Evolutionary conservation across 257 asterid genomes (phyloP).

Genomic region (Solanum lycopersicoides): DNA sequence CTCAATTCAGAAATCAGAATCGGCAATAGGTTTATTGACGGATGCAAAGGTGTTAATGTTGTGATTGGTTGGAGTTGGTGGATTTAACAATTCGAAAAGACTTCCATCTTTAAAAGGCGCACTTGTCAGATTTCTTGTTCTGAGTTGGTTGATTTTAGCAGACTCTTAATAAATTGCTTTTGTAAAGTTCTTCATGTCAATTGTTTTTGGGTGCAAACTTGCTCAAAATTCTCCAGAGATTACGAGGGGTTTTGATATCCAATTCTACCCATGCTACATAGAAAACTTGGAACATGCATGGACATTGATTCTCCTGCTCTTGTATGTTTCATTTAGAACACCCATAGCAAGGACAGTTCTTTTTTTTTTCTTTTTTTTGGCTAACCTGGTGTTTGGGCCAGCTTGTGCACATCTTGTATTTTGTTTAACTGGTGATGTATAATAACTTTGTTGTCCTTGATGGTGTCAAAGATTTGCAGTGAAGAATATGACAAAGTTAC

Average conservation of each 20-base stretch:
- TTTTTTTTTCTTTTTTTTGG: too few species aligned
- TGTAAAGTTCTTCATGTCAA: background rate
- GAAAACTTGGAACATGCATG: background rate
- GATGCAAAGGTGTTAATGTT: background rate
- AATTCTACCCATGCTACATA: background rate
- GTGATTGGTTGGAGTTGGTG: background rate
- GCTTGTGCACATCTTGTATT: background rate
- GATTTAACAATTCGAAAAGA: background rate
- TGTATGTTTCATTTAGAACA: background rate
- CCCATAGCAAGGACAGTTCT: background rate
- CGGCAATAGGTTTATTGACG: background rate
- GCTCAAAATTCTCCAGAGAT: background rate
- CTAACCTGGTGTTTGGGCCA: background rate
- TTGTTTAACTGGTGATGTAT: background rate
- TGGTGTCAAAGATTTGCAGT: background rate
- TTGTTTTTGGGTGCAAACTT: background rate
- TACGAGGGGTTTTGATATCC: background rate
- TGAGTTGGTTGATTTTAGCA: background rate
- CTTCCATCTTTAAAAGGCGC: background rate
- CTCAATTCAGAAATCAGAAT: background rate
- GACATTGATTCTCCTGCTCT: background rate
- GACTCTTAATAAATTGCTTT: background rate
- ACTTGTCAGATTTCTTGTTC: background rate
- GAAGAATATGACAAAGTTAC: constrained; percentile 77
- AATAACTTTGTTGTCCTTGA: background rate